A percentile compares a stretch with the other conserved stretches of the same genome.
These are phyloP conservation scores for Tulasnella sp. DNA, from an alignment of 768 basidiomycete genomes.

Conservation along the genomic window DNA sequence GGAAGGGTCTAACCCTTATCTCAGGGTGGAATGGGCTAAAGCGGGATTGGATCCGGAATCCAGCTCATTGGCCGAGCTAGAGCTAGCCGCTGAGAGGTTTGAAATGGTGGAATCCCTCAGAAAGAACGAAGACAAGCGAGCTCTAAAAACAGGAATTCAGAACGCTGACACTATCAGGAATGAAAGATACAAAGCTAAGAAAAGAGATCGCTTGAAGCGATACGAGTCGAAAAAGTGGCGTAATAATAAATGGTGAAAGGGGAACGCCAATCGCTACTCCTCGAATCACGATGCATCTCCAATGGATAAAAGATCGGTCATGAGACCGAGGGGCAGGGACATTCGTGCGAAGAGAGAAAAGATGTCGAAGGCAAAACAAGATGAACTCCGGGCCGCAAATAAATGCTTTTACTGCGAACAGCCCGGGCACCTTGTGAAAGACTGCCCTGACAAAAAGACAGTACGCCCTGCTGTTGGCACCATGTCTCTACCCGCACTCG, in stretches of 20 bases:
- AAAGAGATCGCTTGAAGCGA: too few relatives aligned
- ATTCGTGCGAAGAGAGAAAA: neutral
- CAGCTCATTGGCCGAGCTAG: neutral
- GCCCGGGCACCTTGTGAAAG: neutral
- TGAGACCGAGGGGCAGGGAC: neutral
- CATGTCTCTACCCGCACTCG: neutral
- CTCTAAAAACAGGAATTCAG: neutral
- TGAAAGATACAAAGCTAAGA: too few relatives aligned
- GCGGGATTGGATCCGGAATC: neutral
- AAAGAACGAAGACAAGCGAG: neutral
- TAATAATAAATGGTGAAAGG: neutral
- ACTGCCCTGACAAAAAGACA: neutral
- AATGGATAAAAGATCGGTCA: neutral
- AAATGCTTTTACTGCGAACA: conserved; percentile 7
- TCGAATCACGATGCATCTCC: neutral
- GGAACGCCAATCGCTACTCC: neutral
- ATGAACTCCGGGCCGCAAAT: conserved; percentile 3
- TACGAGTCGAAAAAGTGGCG: too few relatives aligned
- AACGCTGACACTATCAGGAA: too few relatives aligned
- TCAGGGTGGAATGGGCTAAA: neutral
- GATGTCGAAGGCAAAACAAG: neutral
- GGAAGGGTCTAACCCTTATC: neutral
- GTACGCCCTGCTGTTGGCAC: neutral
- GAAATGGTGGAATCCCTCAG: neutral
- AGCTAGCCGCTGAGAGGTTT: neutral